A percentile compares a stretch with the other conserved stretches of the same genome.
Conservation (phyloP, 2,329 filamentous ascomycete species). For the Aspergillus quadrilineatus region DNA sequence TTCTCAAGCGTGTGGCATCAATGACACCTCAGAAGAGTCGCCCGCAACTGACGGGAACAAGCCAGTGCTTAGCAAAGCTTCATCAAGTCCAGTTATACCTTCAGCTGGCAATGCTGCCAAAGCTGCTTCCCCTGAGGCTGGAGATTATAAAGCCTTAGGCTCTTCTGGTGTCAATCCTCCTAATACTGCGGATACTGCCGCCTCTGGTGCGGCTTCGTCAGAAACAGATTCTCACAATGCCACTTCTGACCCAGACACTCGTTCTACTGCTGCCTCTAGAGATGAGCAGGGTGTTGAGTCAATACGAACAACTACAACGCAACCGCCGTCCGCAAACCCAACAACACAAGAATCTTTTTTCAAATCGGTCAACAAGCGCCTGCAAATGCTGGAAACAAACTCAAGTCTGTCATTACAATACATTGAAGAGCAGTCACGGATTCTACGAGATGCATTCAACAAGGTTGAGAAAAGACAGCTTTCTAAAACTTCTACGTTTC, state of each 20-base stretch:
- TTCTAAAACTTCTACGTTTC: conserved; percentile 75
- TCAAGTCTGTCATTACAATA: conserved; percentile 91
- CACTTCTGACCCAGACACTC: conserved; percentile 26
- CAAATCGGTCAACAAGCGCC: conserved; percentile 89
- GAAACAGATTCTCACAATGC: conserved; percentile 24
- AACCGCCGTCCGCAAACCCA: conserved; percentile 61
- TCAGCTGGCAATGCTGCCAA: conserved; percentile 4
- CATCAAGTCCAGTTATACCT: conserved; percentile 5
- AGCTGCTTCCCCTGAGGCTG: conserved; percentile 15
- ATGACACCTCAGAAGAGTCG: conserved; percentile 16
- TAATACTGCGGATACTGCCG: conserved; percentile 14
- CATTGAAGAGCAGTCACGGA: conserved; percentile 91
- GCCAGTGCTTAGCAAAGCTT: conserved; percentile 23
- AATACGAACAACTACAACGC: conserved; percentile 41
- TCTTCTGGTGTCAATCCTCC: conserved; percentile 14
- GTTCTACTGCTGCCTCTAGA: conserved; percentile 25
- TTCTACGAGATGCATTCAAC: conserved; percentile 81
- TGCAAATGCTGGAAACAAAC: conserved; percentile 88
- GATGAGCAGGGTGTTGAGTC: conserved; percentile 34
- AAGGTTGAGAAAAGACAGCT: conserved; percentile 86
- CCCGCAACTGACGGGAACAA: conserved; percentile 17
- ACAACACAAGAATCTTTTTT: conserved; percentile 97
- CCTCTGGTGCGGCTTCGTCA: conserved; percentile 16
- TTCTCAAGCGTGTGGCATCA: conserved; percentile 19
- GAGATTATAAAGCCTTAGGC: conserved; percentile 22